phyloP scores from a whole-genome alignment of 805 yeast genomes.

The Pichia phayaonensis region DNA sequence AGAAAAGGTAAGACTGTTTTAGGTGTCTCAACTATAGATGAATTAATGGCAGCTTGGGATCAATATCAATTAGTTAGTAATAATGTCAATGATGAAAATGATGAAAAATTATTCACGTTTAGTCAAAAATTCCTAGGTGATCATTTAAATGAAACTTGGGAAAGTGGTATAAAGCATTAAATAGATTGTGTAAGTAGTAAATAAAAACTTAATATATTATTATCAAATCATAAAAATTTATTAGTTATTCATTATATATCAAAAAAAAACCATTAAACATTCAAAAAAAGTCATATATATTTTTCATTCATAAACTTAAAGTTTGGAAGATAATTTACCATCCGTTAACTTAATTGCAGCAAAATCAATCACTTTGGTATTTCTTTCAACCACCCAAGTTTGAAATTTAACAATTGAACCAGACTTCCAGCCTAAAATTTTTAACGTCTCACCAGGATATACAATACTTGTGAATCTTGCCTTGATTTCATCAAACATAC shows the following conservation, averaged over 20 bases:
- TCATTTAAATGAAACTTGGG: slow-evolving; percentile 64
- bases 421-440: slow-evolving; percentile 77
- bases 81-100: slow-evolving; percentile 32
- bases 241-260: neutral
- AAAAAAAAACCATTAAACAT: neutral
- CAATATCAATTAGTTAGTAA: slow-evolving; percentile 45
- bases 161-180: slow-evolving; percentile 26
- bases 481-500: slow-evolving; percentile 76
- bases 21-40: slow-evolving; percentile 63
- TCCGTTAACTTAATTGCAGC: slow-evolving; percentile 66
- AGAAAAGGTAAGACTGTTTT: slow-evolving; percentile 57
- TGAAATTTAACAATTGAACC: slow-evolving; percentile 67
- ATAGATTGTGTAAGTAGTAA: neutral
- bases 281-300: neutral
- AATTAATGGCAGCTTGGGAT: slow-evolving; percentile 53
- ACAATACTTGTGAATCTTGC: slow-evolving; percentile 87
- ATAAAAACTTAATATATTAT: no score
- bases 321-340: slow-evolving; percentile 14
- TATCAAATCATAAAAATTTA: neutral
- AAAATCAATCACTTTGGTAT: slow-evolving; percentile 69
- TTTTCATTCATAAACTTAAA: slow-evolving; percentile 7
- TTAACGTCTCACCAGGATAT: slow-evolving; percentile 88
- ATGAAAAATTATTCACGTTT: slow-evolving; percentile 34
- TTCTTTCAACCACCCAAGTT: slow-evolving; percentile 72
- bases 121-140: slow-evolving; percentile 41